phyloP scores from a whole-genome alignment of 495 filamentous ascomycete genomes.

The Eremomyces bilateralis region DNA sequence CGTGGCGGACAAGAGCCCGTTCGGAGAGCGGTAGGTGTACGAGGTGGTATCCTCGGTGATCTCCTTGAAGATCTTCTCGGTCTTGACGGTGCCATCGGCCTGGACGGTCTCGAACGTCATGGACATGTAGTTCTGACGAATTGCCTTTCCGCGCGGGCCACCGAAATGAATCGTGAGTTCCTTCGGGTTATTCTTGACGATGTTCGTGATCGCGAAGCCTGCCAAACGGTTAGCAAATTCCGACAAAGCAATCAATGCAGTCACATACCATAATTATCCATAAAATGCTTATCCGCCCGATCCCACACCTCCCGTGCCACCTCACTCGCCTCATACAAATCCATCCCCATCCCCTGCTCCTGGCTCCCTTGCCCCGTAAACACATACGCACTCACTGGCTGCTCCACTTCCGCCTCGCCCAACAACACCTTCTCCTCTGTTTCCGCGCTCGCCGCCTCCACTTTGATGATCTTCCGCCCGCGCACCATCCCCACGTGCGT shows the following conservation, averaged over 20 bases:
- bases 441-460: conserved; percentile 82
- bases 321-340: conserved; percentile 74
- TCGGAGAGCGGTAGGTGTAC: conserved; percentile 92
- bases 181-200: conserved; percentile 98
- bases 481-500: conserved; percentile 96
- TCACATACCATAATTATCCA: conserved; percentile 87
- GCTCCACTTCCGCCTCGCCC: conserved; percentile 93
- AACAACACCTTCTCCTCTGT: conserved; percentile 87
- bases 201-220: conserved; percentile 92
- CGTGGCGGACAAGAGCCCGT: conserved; percentile 85
- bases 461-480: conserved; percentile 96
- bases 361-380: conserved; percentile 97
- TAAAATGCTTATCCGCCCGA: conserved; percentile 88
- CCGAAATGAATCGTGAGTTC: conserved; percentile 98
- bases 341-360: conserved; percentile 99
- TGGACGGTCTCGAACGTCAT: conserved; percentile 98
- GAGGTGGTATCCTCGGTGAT: conserved; percentile 76
- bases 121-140: conserved; percentile 96
- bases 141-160: conserved; percentile 87
- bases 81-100: conserved; percentile 77
- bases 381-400: conserved; percentile 91
- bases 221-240: not conserved
- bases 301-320: conserved; percentile 98
- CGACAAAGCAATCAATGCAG: not conserved
- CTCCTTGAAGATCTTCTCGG: conserved; percentile 98